A percentile compares a stretch with the other conserved stretches of the same genome.
Conservation (phyloP, 352 stramenopile species). For the Phytophthora constricta region DNA sequence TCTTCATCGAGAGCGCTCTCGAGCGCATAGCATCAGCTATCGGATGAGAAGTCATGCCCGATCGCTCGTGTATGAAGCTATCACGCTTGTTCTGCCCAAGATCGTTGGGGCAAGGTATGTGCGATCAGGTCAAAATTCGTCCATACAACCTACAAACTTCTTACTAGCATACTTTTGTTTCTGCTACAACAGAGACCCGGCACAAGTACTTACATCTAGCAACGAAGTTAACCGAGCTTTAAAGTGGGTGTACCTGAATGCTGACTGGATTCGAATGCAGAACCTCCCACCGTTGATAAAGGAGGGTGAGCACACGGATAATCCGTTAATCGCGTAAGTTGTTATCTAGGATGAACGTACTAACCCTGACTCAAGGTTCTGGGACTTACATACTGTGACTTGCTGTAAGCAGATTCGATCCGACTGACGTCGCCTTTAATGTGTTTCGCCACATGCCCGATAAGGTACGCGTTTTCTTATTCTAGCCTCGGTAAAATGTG, state of each 20-base stretch:
- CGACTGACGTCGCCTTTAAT: slow-evolving; percentile 73
- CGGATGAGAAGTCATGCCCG: slow-evolving; percentile 58
- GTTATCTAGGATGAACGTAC: too few relatives aligned
- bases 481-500: background rate
- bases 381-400: background rate
- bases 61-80: slow-evolving; percentile 81
- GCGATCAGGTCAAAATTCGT: background rate
- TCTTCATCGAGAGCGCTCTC: slow-evolving; percentile 55
- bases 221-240: slow-evolving; percentile 74
- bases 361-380: too few relatives aligned
- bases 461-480: slow-evolving; percentile 50
- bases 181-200: slow-evolving; percentile 56
- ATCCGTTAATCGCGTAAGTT: too few relatives aligned
- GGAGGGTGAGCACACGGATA: too few relatives aligned
- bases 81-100: slow-evolving; percentile 80
- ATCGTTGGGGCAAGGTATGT: slow-evolving; percentile 69
- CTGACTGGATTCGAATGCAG: slow-evolving; percentile 83
- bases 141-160: background rate
- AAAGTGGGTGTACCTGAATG: slow-evolving; percentile 91
- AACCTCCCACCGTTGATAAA: slow-evolving; percentile 52
- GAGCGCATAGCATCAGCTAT: slow-evolving; percentile 51
- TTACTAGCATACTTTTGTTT: slow-evolving; percentile 5
- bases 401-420: slow-evolving; percentile 48
- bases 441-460: slow-evolving; percentile 89
- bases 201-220: slow-evolving; percentile 70